Conservation (phyloP, 2,329 filamentous ascomycete genomes). For the Trichoderma breve region DNA sequence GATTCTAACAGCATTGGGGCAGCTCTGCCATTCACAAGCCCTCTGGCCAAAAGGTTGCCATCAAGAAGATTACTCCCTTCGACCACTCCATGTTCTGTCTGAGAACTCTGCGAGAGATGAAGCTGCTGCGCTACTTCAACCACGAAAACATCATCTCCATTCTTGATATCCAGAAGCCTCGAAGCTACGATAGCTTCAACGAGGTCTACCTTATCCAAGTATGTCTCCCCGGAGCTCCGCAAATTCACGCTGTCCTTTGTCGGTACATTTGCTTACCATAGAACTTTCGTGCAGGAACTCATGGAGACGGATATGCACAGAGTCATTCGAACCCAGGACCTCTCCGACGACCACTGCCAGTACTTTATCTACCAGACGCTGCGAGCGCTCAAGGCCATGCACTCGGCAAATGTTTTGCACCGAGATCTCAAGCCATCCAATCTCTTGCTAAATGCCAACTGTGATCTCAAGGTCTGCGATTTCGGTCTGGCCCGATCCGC, state of each 20-base stretch:
- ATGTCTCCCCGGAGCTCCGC: conserved; percentile 29
- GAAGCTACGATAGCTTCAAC: conserved; percentile 92
- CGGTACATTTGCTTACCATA: neutral
- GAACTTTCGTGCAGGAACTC: conserved; percentile 64
- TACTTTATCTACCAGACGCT: conserved; percentile 99
- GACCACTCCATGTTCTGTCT: conserved; percentile 99
- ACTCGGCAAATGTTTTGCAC: conserved; percentile 96
- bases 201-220: conserved; percentile 99
- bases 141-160: conserved; percentile 99
- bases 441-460: conserved; percentile 94
- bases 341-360: conserved; percentile 98
- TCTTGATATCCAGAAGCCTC: conserved; percentile 96
- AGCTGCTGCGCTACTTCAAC: conserved; percentile 97
- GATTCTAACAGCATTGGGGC: conserved; percentile 17
- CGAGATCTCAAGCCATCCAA: conserved; percentile 98
- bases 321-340: conserved; percentile 96
- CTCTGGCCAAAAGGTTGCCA: conserved; percentile 95
- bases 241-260: neutral
- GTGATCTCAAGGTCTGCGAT: conserved; percentile 98
- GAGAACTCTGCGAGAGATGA: conserved; percentile 97
- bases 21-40: conserved; percentile 98
- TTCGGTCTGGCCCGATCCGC: conserved; percentile 95
- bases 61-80: conserved; percentile 99
- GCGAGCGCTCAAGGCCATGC: conserved; percentile 97
- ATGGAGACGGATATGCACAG: conserved; percentile 99